Evolutionary conservation across 768 basidiomycete species (phyloP).

Genomic region (Tricholoma furcatifolium): DNA sequence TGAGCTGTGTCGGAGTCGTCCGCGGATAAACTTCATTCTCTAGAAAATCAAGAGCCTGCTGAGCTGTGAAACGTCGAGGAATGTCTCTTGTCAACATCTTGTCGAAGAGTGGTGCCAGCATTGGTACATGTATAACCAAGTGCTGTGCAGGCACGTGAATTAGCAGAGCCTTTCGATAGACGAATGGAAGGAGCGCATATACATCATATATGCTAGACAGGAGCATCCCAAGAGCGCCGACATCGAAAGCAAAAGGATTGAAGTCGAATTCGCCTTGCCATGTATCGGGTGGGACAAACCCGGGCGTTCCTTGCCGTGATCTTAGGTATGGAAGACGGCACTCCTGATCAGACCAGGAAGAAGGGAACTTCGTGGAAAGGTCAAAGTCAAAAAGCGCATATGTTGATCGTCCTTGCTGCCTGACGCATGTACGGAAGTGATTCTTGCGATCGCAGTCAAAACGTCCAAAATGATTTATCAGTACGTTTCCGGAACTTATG

Average conservation of each 20-base stretch:
- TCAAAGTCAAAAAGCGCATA: constrained; percentile 26
- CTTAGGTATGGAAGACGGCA: constrained; percentile 10
- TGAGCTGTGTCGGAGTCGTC: background rate
- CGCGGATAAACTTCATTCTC: background rate
- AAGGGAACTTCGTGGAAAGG: constrained; percentile 17
- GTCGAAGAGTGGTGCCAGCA: constrained; percentile 28
- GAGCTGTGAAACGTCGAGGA: constrained; percentile 21
- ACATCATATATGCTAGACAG: too few species aligned
- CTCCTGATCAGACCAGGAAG: background rate
- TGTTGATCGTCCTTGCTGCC: constrained; percentile 5
- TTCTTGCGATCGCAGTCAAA: too few species aligned
- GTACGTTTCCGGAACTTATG: constrained; percentile 17
- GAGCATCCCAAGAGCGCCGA: constrained; percentile 19
- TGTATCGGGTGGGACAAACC: constrained; percentile 12
- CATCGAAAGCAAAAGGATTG: constrained; percentile 12
- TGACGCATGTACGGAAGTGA: too few species aligned
- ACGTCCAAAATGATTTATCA: constrained; percentile 15
- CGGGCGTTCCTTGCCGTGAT: background rate
- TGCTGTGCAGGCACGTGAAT: constrained; percentile 9
- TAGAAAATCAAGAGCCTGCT: constrained; percentile 10
- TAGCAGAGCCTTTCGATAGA: too few species aligned
- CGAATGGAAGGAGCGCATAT: too few species aligned
- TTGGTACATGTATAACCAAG: constrained; percentile 14
- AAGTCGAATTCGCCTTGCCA: constrained; percentile 20
- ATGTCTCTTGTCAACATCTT: constrained; percentile 24